phyloP scores from a whole-genome alignment of 176 grass and related monocot species.

The Zoysia pacifica region DNA sequence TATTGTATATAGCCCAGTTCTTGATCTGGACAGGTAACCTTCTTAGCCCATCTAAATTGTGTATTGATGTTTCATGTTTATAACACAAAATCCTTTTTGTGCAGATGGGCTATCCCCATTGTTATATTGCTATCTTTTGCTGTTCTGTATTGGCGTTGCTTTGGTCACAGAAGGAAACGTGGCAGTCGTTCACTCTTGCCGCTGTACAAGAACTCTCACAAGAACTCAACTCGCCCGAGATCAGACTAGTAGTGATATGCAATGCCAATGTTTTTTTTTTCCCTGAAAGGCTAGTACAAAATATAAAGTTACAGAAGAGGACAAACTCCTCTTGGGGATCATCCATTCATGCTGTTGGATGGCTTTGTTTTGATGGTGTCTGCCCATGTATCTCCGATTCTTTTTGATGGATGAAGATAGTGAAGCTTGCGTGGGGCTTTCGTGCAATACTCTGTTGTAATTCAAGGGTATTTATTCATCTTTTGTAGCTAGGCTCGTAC shows the following conservation, averaged over 20 bases:
- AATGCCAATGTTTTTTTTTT: not conserved
- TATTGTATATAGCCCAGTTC: conserved; percentile 88
- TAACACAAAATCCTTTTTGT: conserved; percentile 6
- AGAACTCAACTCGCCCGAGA: conserved; percentile 67
- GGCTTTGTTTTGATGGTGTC: conserved; percentile 57
- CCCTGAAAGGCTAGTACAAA: conserved; percentile 6
- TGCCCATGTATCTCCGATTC: conserved; percentile 37
- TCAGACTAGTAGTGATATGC: conserved; percentile 59
- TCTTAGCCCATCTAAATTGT: not conserved
- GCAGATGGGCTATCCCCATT: conserved; percentile 95
- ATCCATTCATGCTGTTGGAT: conserved; percentile 35
- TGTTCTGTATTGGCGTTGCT: conserved; percentile 83
- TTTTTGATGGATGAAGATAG: conserved; percentile 30
- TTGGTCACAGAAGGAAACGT: conserved; percentile 74
- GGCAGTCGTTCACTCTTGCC: conserved; percentile 56
- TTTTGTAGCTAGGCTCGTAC: conserved; percentile 52
- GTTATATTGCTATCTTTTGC: conserved; percentile 53
- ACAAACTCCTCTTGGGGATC: not conserved
- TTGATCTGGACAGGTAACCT: conserved; percentile 88
- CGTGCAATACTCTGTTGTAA: conserved; percentile 32
- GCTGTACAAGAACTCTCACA: conserved; percentile 66
- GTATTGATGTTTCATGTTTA: not conserved
- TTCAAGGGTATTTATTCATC: not conserved
- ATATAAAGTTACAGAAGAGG: conserved; percentile 28
- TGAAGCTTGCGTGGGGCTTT: not conserved